Conservation (phyloP, 164 flowering plant species). For the Nymphaea thermarum region DNA sequence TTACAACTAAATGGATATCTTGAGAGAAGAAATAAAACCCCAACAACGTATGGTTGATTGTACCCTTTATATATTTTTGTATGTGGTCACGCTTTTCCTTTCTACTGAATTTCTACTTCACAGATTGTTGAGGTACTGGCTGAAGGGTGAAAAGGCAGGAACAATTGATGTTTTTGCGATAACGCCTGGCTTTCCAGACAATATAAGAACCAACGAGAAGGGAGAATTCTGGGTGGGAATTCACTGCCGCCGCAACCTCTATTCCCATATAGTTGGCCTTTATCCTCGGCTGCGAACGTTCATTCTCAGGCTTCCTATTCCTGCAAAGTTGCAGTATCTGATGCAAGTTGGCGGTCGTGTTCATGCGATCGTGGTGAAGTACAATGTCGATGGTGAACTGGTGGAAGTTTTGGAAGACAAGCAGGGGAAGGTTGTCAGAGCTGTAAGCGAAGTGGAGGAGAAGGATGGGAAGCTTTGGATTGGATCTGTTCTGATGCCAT, state of each 20-base stretch:
- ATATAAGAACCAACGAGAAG: constrained; percentile 62
- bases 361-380: constrained; percentile 42
- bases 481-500: constrained; percentile 83
- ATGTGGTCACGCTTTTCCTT: background rate
- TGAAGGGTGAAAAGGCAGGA: constrained; percentile 86
- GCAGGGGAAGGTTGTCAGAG: constrained; percentile 72
- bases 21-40: no score
- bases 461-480: constrained; percentile 89
- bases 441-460: constrained; percentile 87
- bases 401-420: constrained; percentile 68
- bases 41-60: no score
- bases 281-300: constrained; percentile 23
- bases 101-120: background rate
- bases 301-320: constrained; percentile 1
- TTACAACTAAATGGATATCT: no score
- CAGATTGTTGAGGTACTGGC: constrained; percentile 66
- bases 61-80: no score
- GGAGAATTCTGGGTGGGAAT: constrained; percentile 95
- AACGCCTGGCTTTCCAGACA: constrained; percentile 85
- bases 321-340: background rate
- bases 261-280: constrained; percentile 16
- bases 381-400: constrained; percentile 69
- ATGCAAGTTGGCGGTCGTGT: constrained; percentile 42
- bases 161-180: constrained; percentile 54
- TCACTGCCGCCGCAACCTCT: constrained; percentile 40